phyloP scores from a whole-genome alignment of 169 alveolate genomes.

The Eimeria maxima region DNA sequence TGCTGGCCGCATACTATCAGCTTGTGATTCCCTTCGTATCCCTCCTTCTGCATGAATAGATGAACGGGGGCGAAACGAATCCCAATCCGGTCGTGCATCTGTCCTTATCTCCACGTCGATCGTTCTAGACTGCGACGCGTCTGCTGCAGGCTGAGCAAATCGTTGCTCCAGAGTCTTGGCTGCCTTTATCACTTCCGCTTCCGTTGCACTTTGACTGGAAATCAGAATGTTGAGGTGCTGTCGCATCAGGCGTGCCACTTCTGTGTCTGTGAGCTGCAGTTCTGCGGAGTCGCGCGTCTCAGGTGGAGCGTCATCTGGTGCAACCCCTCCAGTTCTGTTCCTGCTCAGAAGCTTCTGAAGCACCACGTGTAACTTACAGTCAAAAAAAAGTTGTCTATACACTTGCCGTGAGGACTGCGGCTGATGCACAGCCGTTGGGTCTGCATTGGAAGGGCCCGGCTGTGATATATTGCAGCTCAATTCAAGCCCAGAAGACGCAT shows the following conservation, averaged over 20 bases:
- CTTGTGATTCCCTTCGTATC: background rate
- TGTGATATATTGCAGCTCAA: conserved; percentile 12
- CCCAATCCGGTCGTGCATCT: background rate
- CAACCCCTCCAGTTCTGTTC: background rate
- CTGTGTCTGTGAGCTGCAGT: conserved; percentile 39
- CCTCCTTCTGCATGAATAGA: background rate
- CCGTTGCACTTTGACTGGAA: background rate
- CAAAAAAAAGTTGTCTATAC: conserved; percentile 42
- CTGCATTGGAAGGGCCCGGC: background rate
- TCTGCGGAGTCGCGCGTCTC: background rate
- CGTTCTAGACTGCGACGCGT: background rate
- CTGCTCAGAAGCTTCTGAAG: conserved; percentile 11
- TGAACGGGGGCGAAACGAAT: background rate
- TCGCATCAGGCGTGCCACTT: conserved; percentile 63
- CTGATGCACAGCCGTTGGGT: background rate
- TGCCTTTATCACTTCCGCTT: conserved; percentile 29
- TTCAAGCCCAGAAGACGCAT: background rate
- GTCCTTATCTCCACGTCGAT: background rate
- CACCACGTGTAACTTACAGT: conserved; percentile 45
- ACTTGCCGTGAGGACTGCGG: conserved; percentile 25
- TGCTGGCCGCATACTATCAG: no score
- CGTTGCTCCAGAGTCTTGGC: conserved; percentile 22
- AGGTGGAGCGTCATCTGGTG: background rate
- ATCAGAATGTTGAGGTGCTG: conserved; percentile 58
- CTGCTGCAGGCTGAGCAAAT: background rate